A percentile compares a stretch with the other conserved stretches of the same genome.
phyloP scores from a whole-genome alignment of 2,329 filamentous ascomycete species.

The Xylariaceae sp. region DNA sequence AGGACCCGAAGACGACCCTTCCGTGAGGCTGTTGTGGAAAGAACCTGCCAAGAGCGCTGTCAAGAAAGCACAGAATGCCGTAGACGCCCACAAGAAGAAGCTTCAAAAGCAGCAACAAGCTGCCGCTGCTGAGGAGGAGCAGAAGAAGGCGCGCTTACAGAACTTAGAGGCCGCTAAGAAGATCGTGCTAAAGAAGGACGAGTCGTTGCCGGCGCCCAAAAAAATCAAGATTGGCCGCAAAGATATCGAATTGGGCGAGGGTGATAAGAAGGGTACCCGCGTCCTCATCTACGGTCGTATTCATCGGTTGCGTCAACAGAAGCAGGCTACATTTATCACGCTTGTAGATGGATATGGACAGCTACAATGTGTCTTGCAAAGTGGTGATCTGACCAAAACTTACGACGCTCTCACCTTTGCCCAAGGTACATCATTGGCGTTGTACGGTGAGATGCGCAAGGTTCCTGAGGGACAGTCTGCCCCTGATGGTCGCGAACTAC shows the following conservation, averaged over 20 bases:
- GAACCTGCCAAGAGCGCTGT: conserved; percentile 81
- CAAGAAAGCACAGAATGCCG: conserved; percentile 82
- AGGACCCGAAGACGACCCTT: conserved; percentile 68
- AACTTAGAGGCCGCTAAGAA: conserved; percentile 83
- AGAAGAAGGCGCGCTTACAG: conserved; percentile 72
- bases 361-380: conserved; percentile 81
- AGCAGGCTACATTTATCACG: conserved; percentile 23
- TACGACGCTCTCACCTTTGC: conserved; percentile 88
- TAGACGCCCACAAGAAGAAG: conserved; percentile 84
- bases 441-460: conserved; percentile 83
- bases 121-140: conserved; percentile 74
- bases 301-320: conserved; percentile 25
- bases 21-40: conserved; percentile 75
- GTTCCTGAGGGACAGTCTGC: conserved; percentile 81
- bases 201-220: conserved; percentile 75
- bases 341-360: conserved; percentile 67
- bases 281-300: conserved; percentile 24
- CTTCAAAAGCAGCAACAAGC: conserved; percentile 77
- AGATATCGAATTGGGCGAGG: conserved; percentile 65
- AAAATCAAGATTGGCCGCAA: conserved; percentile 79
- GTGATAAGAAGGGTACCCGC: conserved; percentile 49
- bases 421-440: conserved; percentile 83
- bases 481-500: conserved; percentile 84
- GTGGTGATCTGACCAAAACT: conserved; percentile 84
- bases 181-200: conserved; percentile 73